Percentiles rank a stretch among this genome's conserved stretches.
phyloP scores from a whole-genome alignment of 2,329 filamentous ascomycete species.

The Trichoderma harzianum region DNA sequence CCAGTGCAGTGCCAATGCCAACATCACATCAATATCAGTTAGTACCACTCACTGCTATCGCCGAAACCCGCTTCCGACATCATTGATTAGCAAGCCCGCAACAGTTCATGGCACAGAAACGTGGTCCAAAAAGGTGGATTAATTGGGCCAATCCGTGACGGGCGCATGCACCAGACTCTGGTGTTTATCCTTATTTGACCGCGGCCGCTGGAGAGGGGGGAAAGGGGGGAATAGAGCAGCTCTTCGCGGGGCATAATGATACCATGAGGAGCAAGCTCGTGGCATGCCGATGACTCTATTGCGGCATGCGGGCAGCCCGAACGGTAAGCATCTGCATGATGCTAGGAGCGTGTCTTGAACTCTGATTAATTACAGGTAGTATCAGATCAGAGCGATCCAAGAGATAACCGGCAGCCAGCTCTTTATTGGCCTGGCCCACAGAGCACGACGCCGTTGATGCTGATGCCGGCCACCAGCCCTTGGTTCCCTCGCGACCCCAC shows the following conservation, averaged over 20 bases:
- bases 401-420: not conserved
- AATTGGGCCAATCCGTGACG: not conserved
- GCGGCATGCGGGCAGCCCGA: not conserved
- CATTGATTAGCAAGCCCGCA: not conserved
- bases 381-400: constrained; percentile 2
- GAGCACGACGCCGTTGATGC: not conserved
- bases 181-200: not conserved
- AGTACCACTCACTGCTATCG: not conserved
- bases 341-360: not conserved
- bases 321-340: not conserved
- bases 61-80: not conserved
- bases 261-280: not conserved
- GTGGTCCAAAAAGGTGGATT: not conserved
- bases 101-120: not conserved
- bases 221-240: not conserved
- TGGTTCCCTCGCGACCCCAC: constrained; percentile 1
- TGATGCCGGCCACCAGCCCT: not conserved
- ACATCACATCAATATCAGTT: not conserved
- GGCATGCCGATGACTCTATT: not conserved
- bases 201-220: not conserved
- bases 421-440: not conserved
- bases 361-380: not conserved
- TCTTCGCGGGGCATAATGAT: constrained; percentile 1
- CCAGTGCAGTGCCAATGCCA: not conserved
- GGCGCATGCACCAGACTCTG: not conserved